Evolutionary conservation across 225 moss, liverwort and hornwort species (phyloP).

Genomic region (Neckera pumila): DNA sequence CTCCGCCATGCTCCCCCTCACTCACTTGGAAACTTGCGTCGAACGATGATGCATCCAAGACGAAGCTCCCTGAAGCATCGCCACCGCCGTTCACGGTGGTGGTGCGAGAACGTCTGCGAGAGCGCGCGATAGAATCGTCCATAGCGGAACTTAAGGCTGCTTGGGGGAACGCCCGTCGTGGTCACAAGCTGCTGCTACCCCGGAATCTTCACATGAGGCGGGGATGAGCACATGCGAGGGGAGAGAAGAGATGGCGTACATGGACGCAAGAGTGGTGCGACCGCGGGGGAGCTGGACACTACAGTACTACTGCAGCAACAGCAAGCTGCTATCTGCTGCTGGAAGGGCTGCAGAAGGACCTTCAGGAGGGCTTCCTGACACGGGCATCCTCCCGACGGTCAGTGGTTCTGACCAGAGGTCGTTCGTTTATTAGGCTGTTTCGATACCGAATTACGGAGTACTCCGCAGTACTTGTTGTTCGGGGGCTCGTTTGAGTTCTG

Average conservation of each 20-base stretch:
- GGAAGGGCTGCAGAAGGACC: background rate
- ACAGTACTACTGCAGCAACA: background rate
- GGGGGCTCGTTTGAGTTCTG: background rate
- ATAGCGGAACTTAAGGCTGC: background rate
- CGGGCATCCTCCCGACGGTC: background rate
- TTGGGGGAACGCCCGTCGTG: background rate
- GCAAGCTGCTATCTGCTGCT: background rate
- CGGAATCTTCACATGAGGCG: background rate
- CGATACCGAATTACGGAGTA: no score
- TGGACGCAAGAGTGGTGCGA: background rate
- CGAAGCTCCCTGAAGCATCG: slow-evolving; percentile 6
- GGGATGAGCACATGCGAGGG: background rate
- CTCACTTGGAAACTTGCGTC: slow-evolving; percentile 19
- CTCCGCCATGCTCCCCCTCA: background rate
- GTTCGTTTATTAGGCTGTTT: background rate
- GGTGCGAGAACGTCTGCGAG: slow-evolving; percentile 1
- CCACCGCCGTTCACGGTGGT: background rate
- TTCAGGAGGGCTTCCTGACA: background rate
- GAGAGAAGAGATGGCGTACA: background rate
- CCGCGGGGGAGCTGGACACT: background rate
- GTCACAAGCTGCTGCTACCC: background rate
- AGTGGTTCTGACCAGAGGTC: background rate
- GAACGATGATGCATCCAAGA: slow-evolving; percentile 2
- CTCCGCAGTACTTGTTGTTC: background rate
- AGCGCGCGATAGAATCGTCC: slow-evolving; percentile 15